Conservation (phyloP, 2,329 filamentous ascomycete genomes). For the Penicillium rolfsii region DNA sequence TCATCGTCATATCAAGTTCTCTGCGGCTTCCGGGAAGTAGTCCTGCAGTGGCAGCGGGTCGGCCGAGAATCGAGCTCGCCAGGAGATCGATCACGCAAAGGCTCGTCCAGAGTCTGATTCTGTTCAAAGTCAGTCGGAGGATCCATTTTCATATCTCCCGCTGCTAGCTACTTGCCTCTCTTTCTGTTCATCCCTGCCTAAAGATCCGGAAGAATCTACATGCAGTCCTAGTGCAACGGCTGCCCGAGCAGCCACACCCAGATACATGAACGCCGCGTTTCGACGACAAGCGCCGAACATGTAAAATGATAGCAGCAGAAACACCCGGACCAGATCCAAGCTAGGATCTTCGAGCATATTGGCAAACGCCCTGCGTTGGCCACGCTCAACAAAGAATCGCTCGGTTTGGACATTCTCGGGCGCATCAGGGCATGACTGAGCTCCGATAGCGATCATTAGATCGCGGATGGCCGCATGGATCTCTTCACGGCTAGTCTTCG, state of each 20-base stretch:
- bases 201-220: conserved; percentile 23
- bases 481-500: conserved; percentile 29
- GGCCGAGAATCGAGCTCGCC: conserved; percentile 54
- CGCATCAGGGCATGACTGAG: conserved; percentile 49
- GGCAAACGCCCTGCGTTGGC: conserved; percentile 54
- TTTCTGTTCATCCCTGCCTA: conserved; percentile 21
- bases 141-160: neutral
- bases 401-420: conserved; percentile 36
- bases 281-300: conserved; percentile 62
- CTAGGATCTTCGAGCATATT: conserved; percentile 59
- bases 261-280: conserved; percentile 66
- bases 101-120: conserved; percentile 52
- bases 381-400: conserved; percentile 52
- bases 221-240: conserved; percentile 63
- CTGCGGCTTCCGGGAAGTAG: conserved; percentile 32
- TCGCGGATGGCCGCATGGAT: conserved; percentile 41
- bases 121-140: conserved; percentile 25
- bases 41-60: conserved; percentile 43
- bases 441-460: conserved; percentile 58
- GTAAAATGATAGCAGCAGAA: conserved; percentile 62
- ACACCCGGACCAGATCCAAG: conserved; percentile 56
- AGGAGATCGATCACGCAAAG: conserved; percentile 54
- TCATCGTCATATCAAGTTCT: conserved; percentile 18
- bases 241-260: conserved; percentile 62
- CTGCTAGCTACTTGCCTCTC: conserved; percentile 5